These are phyloP conservation scores for Beta lomatogona DNA, from an alignment of 179 eudicot species.

Conservation along the genomic window DNA sequence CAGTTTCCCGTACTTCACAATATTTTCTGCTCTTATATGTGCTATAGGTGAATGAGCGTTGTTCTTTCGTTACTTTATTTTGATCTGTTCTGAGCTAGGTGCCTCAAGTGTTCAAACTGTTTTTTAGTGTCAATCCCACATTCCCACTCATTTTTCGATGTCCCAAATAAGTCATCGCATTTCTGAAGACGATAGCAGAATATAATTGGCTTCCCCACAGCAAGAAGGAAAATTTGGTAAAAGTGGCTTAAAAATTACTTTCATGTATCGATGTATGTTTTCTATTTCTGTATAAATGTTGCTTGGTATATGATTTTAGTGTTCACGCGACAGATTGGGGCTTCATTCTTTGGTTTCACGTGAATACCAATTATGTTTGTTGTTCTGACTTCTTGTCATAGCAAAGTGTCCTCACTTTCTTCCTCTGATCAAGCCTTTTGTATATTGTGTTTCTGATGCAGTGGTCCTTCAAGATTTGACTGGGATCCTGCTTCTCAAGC, in stretches of 20 bases:
- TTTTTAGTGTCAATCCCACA: not conserved
- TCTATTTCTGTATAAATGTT: not conserved
- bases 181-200: not conserved
- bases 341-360: too few relatives aligned
- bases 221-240: not conserved
- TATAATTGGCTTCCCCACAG: not conserved
- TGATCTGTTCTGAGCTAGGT: not conserved
- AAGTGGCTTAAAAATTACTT: not conserved
- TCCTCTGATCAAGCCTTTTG: conserved; percentile 1
- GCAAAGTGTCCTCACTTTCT: not conserved
- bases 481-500: conserved; percentile 40
- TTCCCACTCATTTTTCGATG: not conserved
- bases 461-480: conserved; percentile 51
- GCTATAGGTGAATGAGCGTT: not conserved
- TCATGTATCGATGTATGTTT: not conserved
- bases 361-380: not conserved
- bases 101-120: not conserved
- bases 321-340: too few relatives aligned
- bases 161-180: not conserved
- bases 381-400: not conserved
- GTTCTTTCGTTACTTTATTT: not conserved
- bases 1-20: not conserved
- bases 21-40: not conserved
- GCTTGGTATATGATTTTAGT: too few relatives aligned
- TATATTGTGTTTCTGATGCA: conserved; percentile 20